A percentile compares a stretch with the other conserved stretches of the same genome.
Evolutionary conservation across 805 yeast genomes (phyloP).

Genomic region (Saccharomycopsis vini): DNA sequence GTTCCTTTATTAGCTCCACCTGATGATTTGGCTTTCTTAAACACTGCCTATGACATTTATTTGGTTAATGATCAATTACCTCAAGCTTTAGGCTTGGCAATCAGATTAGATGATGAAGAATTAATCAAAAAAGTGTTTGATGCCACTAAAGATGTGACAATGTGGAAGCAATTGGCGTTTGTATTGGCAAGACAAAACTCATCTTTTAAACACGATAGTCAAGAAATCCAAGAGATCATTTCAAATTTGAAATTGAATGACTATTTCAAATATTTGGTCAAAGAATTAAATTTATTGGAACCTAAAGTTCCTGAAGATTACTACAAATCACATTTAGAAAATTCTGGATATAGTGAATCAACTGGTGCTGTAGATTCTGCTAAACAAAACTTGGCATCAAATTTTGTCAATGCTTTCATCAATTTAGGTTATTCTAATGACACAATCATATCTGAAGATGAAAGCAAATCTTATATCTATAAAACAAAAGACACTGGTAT

Average conservation of each 20-base stretch:
- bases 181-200: slow-evolving; percentile 82
- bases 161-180: slow-evolving; percentile 87
- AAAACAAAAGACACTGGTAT: slow-evolving; percentile 88
- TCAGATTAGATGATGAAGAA: slow-evolving; percentile 75
- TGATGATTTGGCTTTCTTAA: slow-evolving; percentile 76
- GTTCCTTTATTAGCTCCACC: slow-evolving; percentile 96
- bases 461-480: slow-evolving; percentile 74
- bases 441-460: slow-evolving; percentile 68
- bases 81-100: slow-evolving; percentile 84
- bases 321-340: slow-evolving; percentile 84
- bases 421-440: slow-evolving; percentile 89
- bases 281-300: slow-evolving; percentile 79
- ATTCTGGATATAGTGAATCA: slow-evolving; percentile 48
- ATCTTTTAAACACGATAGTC: slow-evolving; percentile 54
- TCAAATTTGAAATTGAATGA: slow-evolving; percentile 73
- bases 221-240: slow-evolving; percentile 73
- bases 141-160: slow-evolving; percentile 61
- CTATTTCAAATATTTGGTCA: slow-evolving; percentile 68
- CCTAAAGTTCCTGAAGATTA: slow-evolving; percentile 95
- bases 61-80: slow-evolving; percentile 70
- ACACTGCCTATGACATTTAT: slow-evolving; percentile 83
- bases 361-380: slow-evolving; percentile 67
- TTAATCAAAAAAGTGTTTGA: slow-evolving; percentile 73
- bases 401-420: slow-evolving; percentile 87
- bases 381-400: slow-evolving; percentile 86